Evolutionary conservation across 805 yeast species (phyloP), one percentile per base, ranked within the genome.

Genomic region (Cephaloascus albidus): DNA sequence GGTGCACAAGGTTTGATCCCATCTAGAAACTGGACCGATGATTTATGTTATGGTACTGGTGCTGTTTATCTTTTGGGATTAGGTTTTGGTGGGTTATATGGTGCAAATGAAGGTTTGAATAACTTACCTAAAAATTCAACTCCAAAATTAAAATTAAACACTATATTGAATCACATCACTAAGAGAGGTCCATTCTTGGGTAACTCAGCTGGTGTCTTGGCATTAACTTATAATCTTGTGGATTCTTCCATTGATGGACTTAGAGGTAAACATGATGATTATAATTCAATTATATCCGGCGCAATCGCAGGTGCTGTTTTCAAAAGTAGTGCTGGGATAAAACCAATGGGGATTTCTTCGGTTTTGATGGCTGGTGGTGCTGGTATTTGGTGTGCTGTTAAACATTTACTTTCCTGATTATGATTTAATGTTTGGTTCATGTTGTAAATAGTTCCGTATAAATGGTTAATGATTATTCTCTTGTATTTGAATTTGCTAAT

Each of bases 21-120:
- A 20, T 84, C 95, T n/a, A 81, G 97, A 66, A 95, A 95, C 51
- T 93, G 96, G 95, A 76, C 88, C 14, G 98, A 93, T 60, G 97
- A 93, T 65, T 72, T 93, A 47, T 88, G 97, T 74, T 93, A 93
- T 62, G 98, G 98, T 50, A 84, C 97, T 10, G 98, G 98, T 62
- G 80, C 96, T 4, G 87, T 88, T 38, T 93, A 93, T 58, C 71
- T 93, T 49, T 50, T 84, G 26, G 95, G 95, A 34, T 72, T 93
- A 48, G 95, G 95, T 28, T 44, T 78, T 35, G 98, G 98, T 63
- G 98, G 98, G 43, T 63, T 80, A 12, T 82, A 78, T 53, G 98
- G 98, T 43, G 65, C 89, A 44, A 75, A 78, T 43, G 96, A 90
- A 61, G 97, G 98, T 45, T 53, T 93, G 40, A 72, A 73, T 45